Evolutionary conservation across 2,329 filamentous ascomycete genomes (phyloP), one percentile per base, ranked within the genome.

Genomic region (Chrysosporium keratinophilum): DNA sequence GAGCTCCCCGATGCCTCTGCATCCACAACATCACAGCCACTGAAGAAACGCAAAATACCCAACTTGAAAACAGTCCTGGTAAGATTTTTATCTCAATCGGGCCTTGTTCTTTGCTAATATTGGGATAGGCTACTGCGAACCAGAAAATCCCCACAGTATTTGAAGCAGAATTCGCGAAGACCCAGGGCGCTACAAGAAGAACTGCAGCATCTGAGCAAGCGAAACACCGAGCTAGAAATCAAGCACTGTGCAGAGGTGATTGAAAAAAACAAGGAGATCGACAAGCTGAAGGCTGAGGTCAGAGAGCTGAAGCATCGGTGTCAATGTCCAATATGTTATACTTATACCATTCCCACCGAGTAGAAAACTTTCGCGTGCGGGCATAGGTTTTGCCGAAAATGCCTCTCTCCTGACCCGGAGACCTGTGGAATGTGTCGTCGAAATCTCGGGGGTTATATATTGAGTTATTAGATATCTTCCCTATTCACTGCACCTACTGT

Each of bases 81-180:
- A 50, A 50, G 34, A 50, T 23, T n/a, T 50, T 50, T 50, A 33
- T 50, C 34, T 17, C 46, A 43, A 39, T 23, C 23, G 19, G n/a
- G 12, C 43, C 34, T 51, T 51, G 39, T 34, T 20, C 39, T 43
- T 51, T 51, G 49, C 49, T 51, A 39, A 51, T 51, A 43, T 51
- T 51, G 19, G 20, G 9, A 51, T 51, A 51, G 39, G 20, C 23
- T 14, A 34, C 49, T 23, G 37, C n/a, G 19, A 31, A 37, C 15
- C 47, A 50, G 39, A 34, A 50, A 50, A 40, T 50, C 39, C 47
- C 37, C 47, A 50, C 34, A 4, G 7, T 50, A 50, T 50, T 50
- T 50, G 47, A 50, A 50, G 47, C 47, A 28, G 34, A 50, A 34
- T 40, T 7, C n/a, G 34, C 15, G 34, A 40, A 50, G 47, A 50